Percentiles rank a stretch among this genome's conserved stretches.
These are phyloP conservation scores for Torulaspora microellipsoides DNA, from an alignment of 805 yeast genomes.

Conservation along the genomic window DNA sequence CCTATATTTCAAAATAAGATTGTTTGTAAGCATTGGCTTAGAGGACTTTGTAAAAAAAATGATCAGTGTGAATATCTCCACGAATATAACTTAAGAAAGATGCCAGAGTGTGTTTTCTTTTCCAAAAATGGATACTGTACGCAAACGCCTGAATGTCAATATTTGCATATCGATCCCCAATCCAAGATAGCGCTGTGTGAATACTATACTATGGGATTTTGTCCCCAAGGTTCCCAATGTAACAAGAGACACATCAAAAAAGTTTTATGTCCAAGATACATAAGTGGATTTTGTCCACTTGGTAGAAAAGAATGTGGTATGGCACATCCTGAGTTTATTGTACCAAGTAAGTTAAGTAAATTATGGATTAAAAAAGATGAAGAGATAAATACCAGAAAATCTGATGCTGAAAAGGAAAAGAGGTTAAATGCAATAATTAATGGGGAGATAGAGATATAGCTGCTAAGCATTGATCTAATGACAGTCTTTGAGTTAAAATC, in stretches of 20 bases:
- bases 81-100: conserved; percentile 86
- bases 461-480: conserved; percentile 3
- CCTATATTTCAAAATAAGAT: conserved; percentile 66
- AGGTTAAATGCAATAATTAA: conserved; percentile 35
- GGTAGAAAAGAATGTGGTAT: conserved; percentile 71
- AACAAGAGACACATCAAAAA: conserved; percentile 73
- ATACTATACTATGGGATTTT: conserved; percentile 81
- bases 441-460: conserved; percentile 23
- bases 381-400: conserved; percentile 33
- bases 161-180: conserved; percentile 85
- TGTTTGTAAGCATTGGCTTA: conserved; percentile 97
- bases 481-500: conserved; percentile 9
- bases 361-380: conserved; percentile 30
- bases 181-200: conserved; percentile 84
- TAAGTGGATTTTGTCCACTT: conserved; percentile 90
- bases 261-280: conserved; percentile 68
- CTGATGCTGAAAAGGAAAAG: conserved; percentile 34
- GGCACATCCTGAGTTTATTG: conserved; percentile 74
- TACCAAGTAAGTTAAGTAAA: conserved; percentile 39
- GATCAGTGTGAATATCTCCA: conserved; percentile 95
- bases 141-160: conserved; percentile 90
- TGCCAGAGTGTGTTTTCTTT: conserved; percentile 94
- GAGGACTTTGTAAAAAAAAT: conserved; percentile 95
- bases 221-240: conserved; percentile 88
- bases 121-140: conserved; percentile 80